Conservation (phyloP, 495 filamentous ascomycete species). For the Daldinia caldariorum region DNA sequence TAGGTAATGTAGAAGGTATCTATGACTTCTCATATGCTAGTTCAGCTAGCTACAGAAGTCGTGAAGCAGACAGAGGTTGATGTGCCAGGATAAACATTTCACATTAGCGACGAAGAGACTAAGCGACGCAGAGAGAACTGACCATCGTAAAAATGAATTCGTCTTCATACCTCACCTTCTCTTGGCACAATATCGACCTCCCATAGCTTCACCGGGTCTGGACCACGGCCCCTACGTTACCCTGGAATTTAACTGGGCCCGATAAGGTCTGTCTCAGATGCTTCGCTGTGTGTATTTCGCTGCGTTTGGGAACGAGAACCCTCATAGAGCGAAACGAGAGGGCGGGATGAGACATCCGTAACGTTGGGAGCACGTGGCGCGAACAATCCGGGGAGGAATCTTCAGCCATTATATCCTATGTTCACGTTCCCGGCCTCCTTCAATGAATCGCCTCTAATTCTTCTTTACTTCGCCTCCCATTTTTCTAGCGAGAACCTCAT, state of each 20-base stretch:
- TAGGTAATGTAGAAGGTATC: too few species aligned
- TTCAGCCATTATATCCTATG: conserved; percentile 35
- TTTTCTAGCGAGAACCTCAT: conserved; percentile 14
- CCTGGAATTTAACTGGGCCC: conserved; percentile 16
- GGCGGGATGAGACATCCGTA: conserved; percentile 32
- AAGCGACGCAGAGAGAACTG: background rate
- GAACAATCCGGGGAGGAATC: conserved; percentile 31
- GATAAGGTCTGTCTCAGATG: conserved; percentile 30
- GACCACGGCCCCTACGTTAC: background rate
- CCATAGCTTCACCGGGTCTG: background rate
- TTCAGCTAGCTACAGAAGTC: too few species aligned
- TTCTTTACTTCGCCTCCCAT: conserved; percentile 25
- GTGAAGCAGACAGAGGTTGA: too few species aligned
- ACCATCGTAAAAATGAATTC: background rate
- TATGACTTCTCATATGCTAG: too few species aligned
- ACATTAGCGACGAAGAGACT: background rate
- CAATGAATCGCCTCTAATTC: conserved; percentile 19
- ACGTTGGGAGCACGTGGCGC: conserved; percentile 20
- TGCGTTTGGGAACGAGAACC: conserved; percentile 13
- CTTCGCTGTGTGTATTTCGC: background rate
- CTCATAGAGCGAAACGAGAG: conserved; percentile 3
- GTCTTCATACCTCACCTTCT: background rate
- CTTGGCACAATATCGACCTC: background rate
- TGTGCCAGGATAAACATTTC: background rate
- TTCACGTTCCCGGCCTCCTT: conserved; percentile 18